A percentile compares a stretch with the other conserved stretches of the same genome.
Evolutionary conservation across 1,284 basidiomycete genomes (phyloP).

Genomic region (Ceratobasidium sp.): DNA sequence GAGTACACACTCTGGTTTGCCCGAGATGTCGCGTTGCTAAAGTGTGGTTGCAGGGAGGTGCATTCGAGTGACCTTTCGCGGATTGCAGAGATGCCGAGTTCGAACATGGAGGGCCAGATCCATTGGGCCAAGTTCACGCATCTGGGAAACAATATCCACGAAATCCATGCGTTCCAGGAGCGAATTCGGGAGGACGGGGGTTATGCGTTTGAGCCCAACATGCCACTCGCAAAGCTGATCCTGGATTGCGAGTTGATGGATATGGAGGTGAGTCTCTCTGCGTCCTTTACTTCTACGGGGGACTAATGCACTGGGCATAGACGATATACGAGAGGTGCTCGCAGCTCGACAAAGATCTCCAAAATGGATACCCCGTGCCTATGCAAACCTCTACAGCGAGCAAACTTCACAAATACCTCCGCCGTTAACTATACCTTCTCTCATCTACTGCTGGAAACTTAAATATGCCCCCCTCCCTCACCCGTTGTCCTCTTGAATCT

Average conservation of each 20-base stretch:
- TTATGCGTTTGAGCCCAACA: constrained; percentile 25
- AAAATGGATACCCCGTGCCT: constrained; percentile 33
- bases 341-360: constrained; percentile 23
- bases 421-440: constrained; percentile 18
- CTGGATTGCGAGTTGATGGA: constrained; percentile 28
- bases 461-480: background rate
- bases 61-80: constrained; percentile 82
- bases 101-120: constrained; percentile 73
- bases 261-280: constrained; percentile 38
- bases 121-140: constrained; percentile 89
- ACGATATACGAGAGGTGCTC: constrained; percentile 38
- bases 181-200: constrained; percentile 52
- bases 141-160: constrained; percentile 77
- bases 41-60: constrained; percentile 68
- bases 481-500: background rate
- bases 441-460: no score
- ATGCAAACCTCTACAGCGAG: constrained; percentile 19
- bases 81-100: constrained; percentile 59
- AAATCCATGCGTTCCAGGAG: constrained; percentile 74
- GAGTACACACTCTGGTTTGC: constrained; percentile 49
- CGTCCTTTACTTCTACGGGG: no score
- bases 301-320: background rate
- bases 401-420: constrained; percentile 15
- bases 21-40: background rate
- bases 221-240: constrained; percentile 1